Percentiles rank a stretch among this genome's conserved stretches.
These are phyloP conservation scores for Penicillium sp. DNA, from an alignment of 2,329 filamentous ascomycete species.

Conservation along the genomic window DNA sequence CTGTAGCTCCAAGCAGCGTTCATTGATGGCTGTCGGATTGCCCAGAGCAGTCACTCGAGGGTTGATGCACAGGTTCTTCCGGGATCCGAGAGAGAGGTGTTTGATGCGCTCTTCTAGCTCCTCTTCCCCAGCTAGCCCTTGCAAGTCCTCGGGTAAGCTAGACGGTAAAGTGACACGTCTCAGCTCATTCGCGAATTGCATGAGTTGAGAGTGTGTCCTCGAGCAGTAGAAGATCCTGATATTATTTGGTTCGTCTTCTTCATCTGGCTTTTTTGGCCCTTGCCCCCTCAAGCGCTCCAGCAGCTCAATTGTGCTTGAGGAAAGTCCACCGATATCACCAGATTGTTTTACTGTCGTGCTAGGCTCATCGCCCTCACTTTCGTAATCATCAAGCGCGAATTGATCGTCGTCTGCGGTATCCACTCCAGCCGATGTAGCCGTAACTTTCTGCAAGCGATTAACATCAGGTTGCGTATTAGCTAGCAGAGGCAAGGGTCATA, in stretches of 20 bases:
- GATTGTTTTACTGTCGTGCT: conserved; percentile 32
- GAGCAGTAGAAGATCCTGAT: conserved; percentile 92
- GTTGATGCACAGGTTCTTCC: conserved; percentile 91
- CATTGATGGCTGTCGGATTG: conserved; percentile 82
- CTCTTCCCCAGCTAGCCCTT: conserved; percentile 27
- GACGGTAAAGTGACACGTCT: conserved; percentile 77
- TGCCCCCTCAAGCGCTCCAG: conserved; percentile 69
- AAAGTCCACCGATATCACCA: conserved; percentile 58
- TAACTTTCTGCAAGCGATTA: conserved; percentile 33
- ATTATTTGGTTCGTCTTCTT: conserved; percentile 61
- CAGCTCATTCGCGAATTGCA: conserved; percentile 84
- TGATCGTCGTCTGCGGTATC: conserved; percentile 62
- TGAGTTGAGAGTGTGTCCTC: conserved; percentile 87
- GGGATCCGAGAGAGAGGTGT: conserved; percentile 80
- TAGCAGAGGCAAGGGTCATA: conserved; percentile 26
- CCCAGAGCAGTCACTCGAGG: conserved; percentile 74
- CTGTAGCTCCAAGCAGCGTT: conserved; percentile 88
- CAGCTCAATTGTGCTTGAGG: conserved; percentile 74
- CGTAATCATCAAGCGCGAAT: conserved; percentile 77
- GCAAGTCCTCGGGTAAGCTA: conserved; percentile 60
- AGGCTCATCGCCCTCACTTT: conserved; percentile 63
- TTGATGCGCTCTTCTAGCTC: conserved; percentile 68
- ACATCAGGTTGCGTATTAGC: background rate
- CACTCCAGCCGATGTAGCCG: conserved; percentile 22
- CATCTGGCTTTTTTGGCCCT: conserved; percentile 32